Evolutionary conservation across 768 basidiomycete genomes (phyloP).

Genomic region (Hypholoma sublateritium): DNA sequence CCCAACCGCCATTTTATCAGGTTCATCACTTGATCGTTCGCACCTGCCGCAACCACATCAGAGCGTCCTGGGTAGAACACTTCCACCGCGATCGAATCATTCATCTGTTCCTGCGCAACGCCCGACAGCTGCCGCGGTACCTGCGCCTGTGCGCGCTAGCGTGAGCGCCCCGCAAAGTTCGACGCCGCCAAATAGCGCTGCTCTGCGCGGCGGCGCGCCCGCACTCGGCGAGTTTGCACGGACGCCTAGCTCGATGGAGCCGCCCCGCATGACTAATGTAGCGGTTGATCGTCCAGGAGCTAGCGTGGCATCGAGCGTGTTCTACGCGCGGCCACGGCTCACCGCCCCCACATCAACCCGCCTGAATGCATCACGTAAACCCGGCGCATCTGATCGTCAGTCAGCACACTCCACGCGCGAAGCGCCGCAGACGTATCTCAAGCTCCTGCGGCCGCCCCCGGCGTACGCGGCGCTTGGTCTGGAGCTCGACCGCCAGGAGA

Average conservation of each 20-base stretch:
- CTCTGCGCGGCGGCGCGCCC: background rate
- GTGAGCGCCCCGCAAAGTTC: background rate
- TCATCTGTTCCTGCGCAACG: conserved; percentile 1
- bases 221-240: too few species aligned
- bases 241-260: too few species aligned
- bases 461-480: background rate
- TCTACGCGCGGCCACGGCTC: too few species aligned
- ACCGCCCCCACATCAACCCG: background rate
- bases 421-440: background rate
- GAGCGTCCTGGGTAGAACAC: background rate
- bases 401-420: background rate
- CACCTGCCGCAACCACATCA: background rate
- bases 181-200: background rate
- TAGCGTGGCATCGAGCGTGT: too few species aligned
- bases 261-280: too few species aligned
- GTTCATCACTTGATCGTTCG: too few species aligned
- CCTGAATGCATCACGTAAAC: background rate
- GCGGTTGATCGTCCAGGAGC: too few species aligned
- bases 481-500: background rate
- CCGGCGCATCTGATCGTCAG: background rate
- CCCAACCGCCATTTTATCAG: background rate
- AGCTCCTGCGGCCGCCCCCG: background rate
- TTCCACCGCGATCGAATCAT: background rate
- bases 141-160: background rate
- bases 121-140: background rate